Conservation (phyloP, 495 filamentous ascomycete species). For the Neurospora africana region DNA sequence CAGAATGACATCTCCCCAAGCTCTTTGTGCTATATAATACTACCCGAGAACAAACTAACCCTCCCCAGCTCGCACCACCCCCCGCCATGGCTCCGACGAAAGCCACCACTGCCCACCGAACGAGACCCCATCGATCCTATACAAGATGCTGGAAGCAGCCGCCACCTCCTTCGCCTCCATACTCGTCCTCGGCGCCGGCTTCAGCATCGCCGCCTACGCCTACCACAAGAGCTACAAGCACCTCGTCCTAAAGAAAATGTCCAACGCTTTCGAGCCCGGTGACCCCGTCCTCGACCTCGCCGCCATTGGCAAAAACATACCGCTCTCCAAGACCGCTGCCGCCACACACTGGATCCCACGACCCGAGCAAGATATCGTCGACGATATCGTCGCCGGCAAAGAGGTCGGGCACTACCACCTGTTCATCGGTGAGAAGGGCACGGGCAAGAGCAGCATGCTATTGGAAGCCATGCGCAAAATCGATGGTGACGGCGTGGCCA, state of each 20-base stretch:
- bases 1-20: neutral
- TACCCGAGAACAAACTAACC: neutral
- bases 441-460: slow-evolving; percentile 91
- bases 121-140: slow-evolving; percentile 28
- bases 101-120: slow-evolving; percentile 8
- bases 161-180: slow-evolving; percentile 83
- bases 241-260: slow-evolving; percentile 77
- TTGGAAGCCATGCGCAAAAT: slow-evolving; percentile 88
- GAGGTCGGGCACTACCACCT: slow-evolving; percentile 76
- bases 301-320: slow-evolving; percentile 50
- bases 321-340: slow-evolving; percentile 35
- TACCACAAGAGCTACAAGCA: slow-evolving; percentile 90
- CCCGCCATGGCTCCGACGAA: neutral
- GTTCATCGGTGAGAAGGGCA: slow-evolving; percentile 92
- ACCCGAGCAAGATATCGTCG: slow-evolving; percentile 69
- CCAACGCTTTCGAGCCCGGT: slow-evolving; percentile 83
- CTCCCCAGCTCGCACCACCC: neutral
- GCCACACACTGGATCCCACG: slow-evolving; percentile 74
- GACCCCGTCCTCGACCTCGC: slow-evolving; percentile 88
- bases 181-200: slow-evolving; percentile 59
- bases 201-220: slow-evolving; percentile 64
- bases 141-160: slow-evolving; percentile 77
- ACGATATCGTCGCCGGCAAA: slow-evolving; percentile 62
- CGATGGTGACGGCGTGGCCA: slow-evolving; percentile 72
- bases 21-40: neutral